Conservation (phyloP, 1,284 basidiomycete species). For the Anthracocystis panici-leucophaei region DNA sequence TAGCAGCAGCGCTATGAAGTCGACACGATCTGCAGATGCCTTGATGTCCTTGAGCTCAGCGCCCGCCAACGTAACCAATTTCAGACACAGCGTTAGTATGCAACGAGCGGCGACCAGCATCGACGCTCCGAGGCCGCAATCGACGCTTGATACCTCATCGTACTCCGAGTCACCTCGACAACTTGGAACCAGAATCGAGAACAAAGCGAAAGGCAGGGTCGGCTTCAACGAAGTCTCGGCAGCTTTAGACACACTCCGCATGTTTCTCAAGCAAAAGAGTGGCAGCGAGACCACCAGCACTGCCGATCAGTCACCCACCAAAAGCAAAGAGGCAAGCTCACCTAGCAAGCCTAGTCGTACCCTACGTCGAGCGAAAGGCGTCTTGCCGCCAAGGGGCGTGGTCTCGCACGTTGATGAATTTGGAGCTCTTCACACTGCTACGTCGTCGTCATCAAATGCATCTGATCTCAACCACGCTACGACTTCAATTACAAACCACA, state of each 20-base stretch:
- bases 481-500: neutral
- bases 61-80: neutral
- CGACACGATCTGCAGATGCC: slow-evolving; percentile 28
- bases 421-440: slow-evolving; percentile 8
- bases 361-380: slow-evolving; percentile 19
- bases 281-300: neutral
- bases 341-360: slow-evolving; percentile 16
- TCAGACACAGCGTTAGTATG: slow-evolving; percentile 11
- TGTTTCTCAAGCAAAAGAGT: slow-evolving; percentile 29
- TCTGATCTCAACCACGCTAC: neutral
- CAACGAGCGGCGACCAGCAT: slow-evolving; percentile 8
- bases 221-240: slow-evolving; percentile 32
- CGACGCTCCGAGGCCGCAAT: slow-evolving; percentile 25
- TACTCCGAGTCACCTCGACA: neutral
- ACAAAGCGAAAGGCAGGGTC: slow-evolving; percentile 4
- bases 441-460: neutral
- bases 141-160: slow-evolving; percentile 14
- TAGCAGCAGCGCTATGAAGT: slow-evolving; percentile 21
- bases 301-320: neutral
- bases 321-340: neutral
- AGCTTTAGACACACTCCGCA: slow-evolving; percentile 26
- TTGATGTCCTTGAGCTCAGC: neutral
- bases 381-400: slow-evolving; percentile 23
- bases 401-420: slow-evolving; percentile 20
- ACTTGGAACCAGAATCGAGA: too few species aligned